Evolutionary conservation across 805 yeast species (phyloP).

Genomic region (Nakazawaea ambrosiae): DNA sequence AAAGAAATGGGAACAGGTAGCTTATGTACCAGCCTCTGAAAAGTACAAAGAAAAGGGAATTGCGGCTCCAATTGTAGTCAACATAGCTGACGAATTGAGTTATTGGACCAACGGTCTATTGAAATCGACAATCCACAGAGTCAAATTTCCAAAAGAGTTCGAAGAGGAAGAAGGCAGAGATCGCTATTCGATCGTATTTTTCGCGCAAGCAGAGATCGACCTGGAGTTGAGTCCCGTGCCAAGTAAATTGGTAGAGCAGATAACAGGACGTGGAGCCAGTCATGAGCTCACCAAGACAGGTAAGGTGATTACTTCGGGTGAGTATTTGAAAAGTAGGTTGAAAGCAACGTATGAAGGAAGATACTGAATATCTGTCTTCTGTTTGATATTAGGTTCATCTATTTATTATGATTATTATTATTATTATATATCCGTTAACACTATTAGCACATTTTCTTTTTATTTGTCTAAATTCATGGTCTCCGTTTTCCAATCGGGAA

Average conservation of each 20-base stretch:
- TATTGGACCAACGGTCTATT: conserved; percentile 71
- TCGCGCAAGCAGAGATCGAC: conserved; percentile 59
- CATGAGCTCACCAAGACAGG: conserved; percentile 28
- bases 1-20: conserved; percentile 53
- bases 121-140: conserved; percentile 64
- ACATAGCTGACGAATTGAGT: conserved; percentile 64
- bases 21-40: conserved; percentile 35
- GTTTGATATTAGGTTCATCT: background rate
- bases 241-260: conserved; percentile 23
- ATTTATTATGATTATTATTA: no score
- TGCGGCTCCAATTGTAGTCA: conserved; percentile 64
- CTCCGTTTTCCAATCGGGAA: conserved; percentile 16
- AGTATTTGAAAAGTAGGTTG: conserved; percentile 58
- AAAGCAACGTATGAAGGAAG: conserved; percentile 48
- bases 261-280: conserved; percentile 12
- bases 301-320: conserved; percentile 53
- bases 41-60: conserved; percentile 18
- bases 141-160: conserved; percentile 38
- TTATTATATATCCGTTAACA: no score
- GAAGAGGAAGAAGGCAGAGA: conserved; percentile 46
- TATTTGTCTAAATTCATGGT: background rate
- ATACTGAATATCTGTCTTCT: background rate
- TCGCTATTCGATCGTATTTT: conserved; percentile 66
- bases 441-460: no score
- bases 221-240: conserved; percentile 57